These are phyloP conservation scores for Prosopis cineraria DNA, from an alignment of 306 rosid species.

Conservation along the genomic window DNA sequence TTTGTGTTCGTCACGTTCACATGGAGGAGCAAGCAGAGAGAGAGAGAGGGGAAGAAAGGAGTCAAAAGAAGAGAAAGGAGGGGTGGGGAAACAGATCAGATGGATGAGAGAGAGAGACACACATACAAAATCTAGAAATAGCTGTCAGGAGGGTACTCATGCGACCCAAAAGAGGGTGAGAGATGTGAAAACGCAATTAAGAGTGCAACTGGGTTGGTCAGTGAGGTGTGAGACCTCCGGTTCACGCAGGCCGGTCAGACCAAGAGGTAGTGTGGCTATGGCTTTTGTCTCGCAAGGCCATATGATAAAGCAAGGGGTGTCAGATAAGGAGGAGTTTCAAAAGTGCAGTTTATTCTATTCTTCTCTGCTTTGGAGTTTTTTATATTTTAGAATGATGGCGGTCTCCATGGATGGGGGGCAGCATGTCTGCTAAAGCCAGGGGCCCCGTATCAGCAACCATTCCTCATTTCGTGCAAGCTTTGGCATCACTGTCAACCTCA, in stretches of 20 bases:
- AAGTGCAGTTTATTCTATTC: slow-evolving; percentile 34
- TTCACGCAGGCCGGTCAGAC: slow-evolving; percentile 75
- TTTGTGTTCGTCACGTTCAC: too few relatives aligned
- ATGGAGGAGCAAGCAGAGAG: too few relatives aligned
- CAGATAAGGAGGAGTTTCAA: slow-evolving; percentile 19
- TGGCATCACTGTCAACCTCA: background rate
- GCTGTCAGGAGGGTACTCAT: slow-evolving; percentile 52
- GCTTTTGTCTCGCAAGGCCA: slow-evolving; percentile 16
- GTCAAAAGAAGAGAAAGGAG: background rate
- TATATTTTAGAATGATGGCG: slow-evolving; percentile 52
- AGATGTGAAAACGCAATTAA: slow-evolving; percentile 48
- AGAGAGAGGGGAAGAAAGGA: background rate
- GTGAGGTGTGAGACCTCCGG: slow-evolving; percentile 71
- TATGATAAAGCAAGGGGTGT: slow-evolving; percentile 25
- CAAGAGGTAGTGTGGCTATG: background rate
- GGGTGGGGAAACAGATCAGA: background rate
- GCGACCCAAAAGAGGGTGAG: slow-evolving; percentile 35
- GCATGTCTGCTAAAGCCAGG: slow-evolving; percentile 63
- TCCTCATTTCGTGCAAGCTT: too few relatives aligned
- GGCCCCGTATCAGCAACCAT: slow-evolving; percentile 30
- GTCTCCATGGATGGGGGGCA: slow-evolving; percentile 62
- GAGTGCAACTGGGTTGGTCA: slow-evolving; percentile 73
- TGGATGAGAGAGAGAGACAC: background rate
- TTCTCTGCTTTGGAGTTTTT: slow-evolving; percentile 10
- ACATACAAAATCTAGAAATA: slow-evolving; percentile 5